Conservation (phyloP, 768 basidiomycete genomes). For the Lyophyllum atratum region DNA sequence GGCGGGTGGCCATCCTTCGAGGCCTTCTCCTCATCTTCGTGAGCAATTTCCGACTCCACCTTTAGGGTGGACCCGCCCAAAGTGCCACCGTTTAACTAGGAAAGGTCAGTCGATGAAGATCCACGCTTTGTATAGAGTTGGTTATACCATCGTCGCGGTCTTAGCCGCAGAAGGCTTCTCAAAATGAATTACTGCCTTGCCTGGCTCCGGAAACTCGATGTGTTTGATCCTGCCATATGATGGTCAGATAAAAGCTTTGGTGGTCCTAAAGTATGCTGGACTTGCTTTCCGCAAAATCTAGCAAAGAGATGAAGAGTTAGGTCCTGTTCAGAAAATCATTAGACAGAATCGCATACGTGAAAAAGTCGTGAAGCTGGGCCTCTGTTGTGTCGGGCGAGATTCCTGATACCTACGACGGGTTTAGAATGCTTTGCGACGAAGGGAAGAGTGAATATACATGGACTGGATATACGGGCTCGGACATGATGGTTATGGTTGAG, state of each 20-base stretch:
- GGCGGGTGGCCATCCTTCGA: slow-evolving; percentile 40
- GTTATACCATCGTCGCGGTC: slow-evolving; percentile 77
- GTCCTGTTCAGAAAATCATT: not conserved
- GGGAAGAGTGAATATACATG: slow-evolving; percentile 35
- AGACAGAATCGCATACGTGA: slow-evolving; percentile 55
- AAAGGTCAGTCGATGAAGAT: not conserved
- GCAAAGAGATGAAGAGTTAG: slow-evolving; percentile 12
- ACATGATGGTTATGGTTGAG: slow-evolving; percentile 37
- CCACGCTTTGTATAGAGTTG: not conserved
- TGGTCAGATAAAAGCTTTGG: slow-evolving; percentile 7
- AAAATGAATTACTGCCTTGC: slow-evolving; percentile 73
- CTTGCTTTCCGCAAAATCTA: slow-evolving; percentile 88
- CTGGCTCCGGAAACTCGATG: slow-evolving; percentile 52
- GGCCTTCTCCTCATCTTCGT: slow-evolving; percentile 54
- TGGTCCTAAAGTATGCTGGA: not conserved
- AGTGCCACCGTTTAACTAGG: slow-evolving; percentile 70
- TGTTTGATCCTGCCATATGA: slow-evolving; percentile 52
- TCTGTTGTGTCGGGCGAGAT: slow-evolving; percentile 69
- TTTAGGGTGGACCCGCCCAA: slow-evolving; percentile 71
- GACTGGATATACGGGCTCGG: slow-evolving; percentile 44
- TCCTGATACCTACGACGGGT: slow-evolving; percentile 62
- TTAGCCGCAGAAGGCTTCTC: slow-evolving; percentile 83
- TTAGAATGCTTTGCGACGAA: not conserved
- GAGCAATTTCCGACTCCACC: slow-evolving; percentile 70
- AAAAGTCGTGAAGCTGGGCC: slow-evolving; percentile 74